phyloP scores from a whole-genome alignment of 2,329 filamentous ascomycete species.

The Alternaria longipes region DNA sequence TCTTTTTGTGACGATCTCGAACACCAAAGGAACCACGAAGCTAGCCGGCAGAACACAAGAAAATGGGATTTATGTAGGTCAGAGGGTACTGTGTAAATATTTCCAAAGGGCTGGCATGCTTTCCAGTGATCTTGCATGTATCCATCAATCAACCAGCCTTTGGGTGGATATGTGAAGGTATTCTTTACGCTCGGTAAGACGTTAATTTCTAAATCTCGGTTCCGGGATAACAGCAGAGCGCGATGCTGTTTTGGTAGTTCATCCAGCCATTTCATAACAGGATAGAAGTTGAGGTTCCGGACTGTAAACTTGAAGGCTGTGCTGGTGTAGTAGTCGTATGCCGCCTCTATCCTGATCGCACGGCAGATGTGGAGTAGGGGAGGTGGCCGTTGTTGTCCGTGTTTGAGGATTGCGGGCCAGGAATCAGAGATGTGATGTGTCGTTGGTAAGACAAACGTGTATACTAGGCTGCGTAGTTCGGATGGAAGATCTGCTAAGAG shows the following conservation, averaged over 20 bases:
- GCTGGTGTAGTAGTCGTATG: constrained; percentile 36
- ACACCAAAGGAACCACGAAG: constrained; percentile 27
- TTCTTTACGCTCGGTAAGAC: constrained; percentile 13
- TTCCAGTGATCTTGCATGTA: constrained; percentile 30
- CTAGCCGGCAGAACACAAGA: constrained; percentile 27
- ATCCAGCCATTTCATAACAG: constrained; percentile 24
- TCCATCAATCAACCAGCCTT: constrained; percentile 24
- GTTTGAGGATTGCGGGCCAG: not conserved
- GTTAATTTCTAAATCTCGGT: constrained; percentile 24
- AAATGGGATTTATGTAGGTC: constrained; percentile 23
- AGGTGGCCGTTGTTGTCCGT: not conserved
- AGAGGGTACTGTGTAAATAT: constrained; percentile 26
- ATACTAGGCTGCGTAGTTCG: constrained; percentile 15
- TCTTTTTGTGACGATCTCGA: not conserved
- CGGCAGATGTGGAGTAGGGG: constrained; percentile 33
- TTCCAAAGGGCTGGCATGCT: constrained; percentile 33
- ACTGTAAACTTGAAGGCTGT: constrained; percentile 28
- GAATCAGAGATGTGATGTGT: not conserved
- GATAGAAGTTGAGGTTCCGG: constrained; percentile 28
- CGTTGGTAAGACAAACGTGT: constrained; percentile 17
- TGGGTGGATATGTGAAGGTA: constrained; percentile 27
- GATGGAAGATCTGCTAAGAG: constrained; percentile 9
- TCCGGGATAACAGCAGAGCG: constrained; percentile 23
- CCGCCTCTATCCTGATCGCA: constrained; percentile 40
- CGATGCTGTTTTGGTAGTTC: constrained; percentile 28